Evolutionary conservation across 352 stramenopile species (phyloP).

Genomic region (Globisporangium emineosum): DNA sequence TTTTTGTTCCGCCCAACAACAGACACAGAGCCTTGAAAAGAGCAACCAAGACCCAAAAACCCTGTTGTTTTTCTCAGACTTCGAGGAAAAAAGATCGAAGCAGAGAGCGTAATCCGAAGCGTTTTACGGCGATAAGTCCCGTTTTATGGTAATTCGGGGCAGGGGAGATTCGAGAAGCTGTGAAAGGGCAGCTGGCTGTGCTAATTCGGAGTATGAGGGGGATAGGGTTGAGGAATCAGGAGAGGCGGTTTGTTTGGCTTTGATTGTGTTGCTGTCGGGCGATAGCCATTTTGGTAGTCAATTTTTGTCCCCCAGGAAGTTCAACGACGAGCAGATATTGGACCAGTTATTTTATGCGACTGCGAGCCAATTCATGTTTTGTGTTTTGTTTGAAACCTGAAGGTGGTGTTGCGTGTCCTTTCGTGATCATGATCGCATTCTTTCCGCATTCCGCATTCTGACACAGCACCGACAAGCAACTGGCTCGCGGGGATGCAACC

Average conservation of each 20-base stretch:
- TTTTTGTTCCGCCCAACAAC: constrained; percentile 12
- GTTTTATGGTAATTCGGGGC: neutral
- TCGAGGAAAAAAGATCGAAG: neutral
- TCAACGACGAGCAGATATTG: no score
- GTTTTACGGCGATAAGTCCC: neutral
- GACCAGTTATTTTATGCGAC: no score
- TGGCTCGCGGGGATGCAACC: neutral
- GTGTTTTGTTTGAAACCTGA: no score
- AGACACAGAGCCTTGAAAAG: neutral
- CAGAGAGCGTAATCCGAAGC: neutral
- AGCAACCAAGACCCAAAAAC: neutral
- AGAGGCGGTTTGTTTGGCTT: constrained; percentile 2
- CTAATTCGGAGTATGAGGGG: neutral
- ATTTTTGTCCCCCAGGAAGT: no score
- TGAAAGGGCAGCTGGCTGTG: neutral
- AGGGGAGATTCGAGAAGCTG: neutral
- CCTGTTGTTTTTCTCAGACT: neutral
- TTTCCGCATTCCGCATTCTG: neutral
- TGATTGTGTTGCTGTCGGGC: neutral
- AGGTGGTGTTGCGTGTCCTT: neutral
- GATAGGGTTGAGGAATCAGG: neutral
- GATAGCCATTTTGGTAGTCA: no score
- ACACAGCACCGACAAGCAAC: neutral
- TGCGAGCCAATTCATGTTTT: no score
- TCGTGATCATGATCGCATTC: neutral